Conservation (phyloP, 495 filamentous ascomycete species). For the Aspergillus avenaceus region DNA sequence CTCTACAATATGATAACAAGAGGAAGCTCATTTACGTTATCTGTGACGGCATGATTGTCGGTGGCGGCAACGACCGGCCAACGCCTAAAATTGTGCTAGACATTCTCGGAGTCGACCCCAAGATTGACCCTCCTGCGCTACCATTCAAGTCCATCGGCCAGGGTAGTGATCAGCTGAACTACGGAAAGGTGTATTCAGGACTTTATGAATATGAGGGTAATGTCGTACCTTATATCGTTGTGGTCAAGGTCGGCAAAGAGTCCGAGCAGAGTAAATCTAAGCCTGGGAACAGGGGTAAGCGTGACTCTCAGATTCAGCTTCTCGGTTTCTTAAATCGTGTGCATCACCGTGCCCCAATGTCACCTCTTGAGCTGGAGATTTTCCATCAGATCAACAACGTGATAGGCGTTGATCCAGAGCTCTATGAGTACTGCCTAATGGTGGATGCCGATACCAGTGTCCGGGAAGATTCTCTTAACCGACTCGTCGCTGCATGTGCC, state of each 20-base stretch:
- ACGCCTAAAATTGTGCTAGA: conserved; percentile 97
- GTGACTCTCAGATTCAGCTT: conserved; percentile 86
- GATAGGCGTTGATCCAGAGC: conserved; percentile 93
- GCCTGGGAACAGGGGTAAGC: conserved; percentile 96
- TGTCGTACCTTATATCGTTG: conserved; percentile 91
- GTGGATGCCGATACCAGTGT: conserved; percentile 98
- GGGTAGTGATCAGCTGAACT: conserved; percentile 91
- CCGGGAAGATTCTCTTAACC: conserved; percentile 84
- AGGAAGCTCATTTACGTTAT: conserved; percentile 89
- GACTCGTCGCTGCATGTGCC: conserved; percentile 87
- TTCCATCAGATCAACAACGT: conserved; percentile 99
- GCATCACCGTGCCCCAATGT: conserved; percentile 90
- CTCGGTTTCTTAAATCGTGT: conserved; percentile 94
- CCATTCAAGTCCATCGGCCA: conserved; percentile 88
- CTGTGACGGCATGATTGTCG: conserved; percentile 94
- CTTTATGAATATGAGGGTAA: conserved; percentile 97
- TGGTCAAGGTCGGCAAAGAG: conserved; percentile 96
- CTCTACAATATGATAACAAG: conserved; percentile 96
- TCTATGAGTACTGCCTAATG: conserved; percentile 97
- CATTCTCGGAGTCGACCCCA: conserved; percentile 94
- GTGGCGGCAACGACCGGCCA: conserved; percentile 91
- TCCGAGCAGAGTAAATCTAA: conserved; percentile 89
- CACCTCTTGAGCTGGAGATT: conserved; percentile 92
- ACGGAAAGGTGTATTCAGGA: conserved; percentile 97
- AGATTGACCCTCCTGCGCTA: conserved; percentile 89